Percentiles rank a stretch among this genome's conserved stretches.
Conservation (phyloP, 192 early-diverging fungal genomes). For the Coemansia sp. region DNA sequence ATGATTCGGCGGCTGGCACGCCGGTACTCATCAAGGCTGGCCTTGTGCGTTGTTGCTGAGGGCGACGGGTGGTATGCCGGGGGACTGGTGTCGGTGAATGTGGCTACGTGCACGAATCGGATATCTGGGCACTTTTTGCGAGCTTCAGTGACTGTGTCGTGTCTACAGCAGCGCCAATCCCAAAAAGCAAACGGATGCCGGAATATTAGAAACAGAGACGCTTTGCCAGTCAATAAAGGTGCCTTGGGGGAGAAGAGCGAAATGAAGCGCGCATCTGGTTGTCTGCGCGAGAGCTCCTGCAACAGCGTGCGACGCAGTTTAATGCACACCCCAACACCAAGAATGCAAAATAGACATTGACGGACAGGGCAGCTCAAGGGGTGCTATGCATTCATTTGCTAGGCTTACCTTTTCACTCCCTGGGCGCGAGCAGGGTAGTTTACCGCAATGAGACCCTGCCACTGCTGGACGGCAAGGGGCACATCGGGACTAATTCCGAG, state of each 20-base stretch:
- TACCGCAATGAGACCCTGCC: slow-evolving; percentile 80
- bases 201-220: no score
- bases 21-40: slow-evolving; percentile 78
- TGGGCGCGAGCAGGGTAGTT: slow-evolving; percentile 80
- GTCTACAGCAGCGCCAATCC: slow-evolving; percentile 22
- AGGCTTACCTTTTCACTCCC: slow-evolving; percentile 69
- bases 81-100: slow-evolving; percentile 63
- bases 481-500: slow-evolving; percentile 60
- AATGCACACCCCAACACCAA: neutral
- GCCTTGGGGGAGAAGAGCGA: neutral
- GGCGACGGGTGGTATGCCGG: slow-evolving; percentile 67
- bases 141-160: slow-evolving; percentile 33
- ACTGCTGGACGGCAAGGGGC: slow-evolving; percentile 89
- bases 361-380: neutral
- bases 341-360: neutral
- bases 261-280: slow-evolving; percentile 1
- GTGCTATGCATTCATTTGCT: no score
- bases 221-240: neutral
- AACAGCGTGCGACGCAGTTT: neutral
- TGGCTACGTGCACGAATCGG: slow-evolving; percentile 76
- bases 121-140: slow-evolving; percentile 59
- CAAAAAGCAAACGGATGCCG: no score
- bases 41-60: slow-evolving; percentile 78
- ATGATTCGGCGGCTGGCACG: slow-evolving; percentile 70
- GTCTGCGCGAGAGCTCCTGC: neutral